Percentiles rank a stretch among this genome's conserved stretches.
These are phyloP conservation scores for Euphorbia pulcherrima DNA, from an alignment of 345 rosid species.

Conservation along the genomic window DNA sequence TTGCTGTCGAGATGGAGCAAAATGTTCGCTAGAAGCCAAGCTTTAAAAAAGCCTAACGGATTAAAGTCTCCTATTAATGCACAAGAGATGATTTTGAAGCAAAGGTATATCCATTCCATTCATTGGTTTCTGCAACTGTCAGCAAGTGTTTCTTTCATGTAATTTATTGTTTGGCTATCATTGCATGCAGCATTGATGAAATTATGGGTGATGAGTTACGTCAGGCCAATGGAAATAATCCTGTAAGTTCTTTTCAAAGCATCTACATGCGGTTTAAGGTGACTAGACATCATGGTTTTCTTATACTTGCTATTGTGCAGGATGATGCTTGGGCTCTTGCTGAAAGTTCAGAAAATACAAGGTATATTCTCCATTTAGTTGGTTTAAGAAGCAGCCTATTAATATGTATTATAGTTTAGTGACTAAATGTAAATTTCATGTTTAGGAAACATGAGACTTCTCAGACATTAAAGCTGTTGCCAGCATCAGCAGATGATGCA, in stretches of 20 bases:
- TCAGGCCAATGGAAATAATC: slow-evolving; percentile 38
- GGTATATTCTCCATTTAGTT: slow-evolving; percentile 37
- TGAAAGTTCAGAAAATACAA: slow-evolving; percentile 50
- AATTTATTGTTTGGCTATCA: slow-evolving; percentile 20
- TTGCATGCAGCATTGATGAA: slow-evolving; percentile 67
- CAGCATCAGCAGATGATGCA: slow-evolving; percentile 69
- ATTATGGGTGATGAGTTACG: slow-evolving; percentile 68
- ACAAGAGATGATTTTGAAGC: slow-evolving; percentile 70
- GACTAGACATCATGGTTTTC: slow-evolving; percentile 4
- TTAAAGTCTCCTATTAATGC: slow-evolving; percentile 44
- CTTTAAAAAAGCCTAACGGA: slow-evolving; percentile 66
- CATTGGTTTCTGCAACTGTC: not conserved
- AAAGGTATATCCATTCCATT: slow-evolving; percentile 54
- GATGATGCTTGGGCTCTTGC: slow-evolving; percentile 50
- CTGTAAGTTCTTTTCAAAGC: slow-evolving; percentile 47
- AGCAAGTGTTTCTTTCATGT: slow-evolving; percentile 14
- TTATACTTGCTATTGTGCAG: slow-evolving; percentile 41
- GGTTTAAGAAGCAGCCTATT: slow-evolving; percentile 11
- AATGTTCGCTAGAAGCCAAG: slow-evolving; percentile 69
- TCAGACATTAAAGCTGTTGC: slow-evolving; percentile 65
- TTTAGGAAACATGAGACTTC: slow-evolving; percentile 64
- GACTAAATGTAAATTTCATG: slow-evolving; percentile 20
- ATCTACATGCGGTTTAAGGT: slow-evolving; percentile 6
- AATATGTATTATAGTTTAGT: slow-evolving; percentile 2
- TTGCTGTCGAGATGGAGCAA: slow-evolving; percentile 92